Percentiles rank a stretch among this genome's conserved stretches.
These are phyloP conservation scores for Lentinula boryana DNA, from an alignment of 768 basidiomycete species.

Conservation along the genomic window DNA sequence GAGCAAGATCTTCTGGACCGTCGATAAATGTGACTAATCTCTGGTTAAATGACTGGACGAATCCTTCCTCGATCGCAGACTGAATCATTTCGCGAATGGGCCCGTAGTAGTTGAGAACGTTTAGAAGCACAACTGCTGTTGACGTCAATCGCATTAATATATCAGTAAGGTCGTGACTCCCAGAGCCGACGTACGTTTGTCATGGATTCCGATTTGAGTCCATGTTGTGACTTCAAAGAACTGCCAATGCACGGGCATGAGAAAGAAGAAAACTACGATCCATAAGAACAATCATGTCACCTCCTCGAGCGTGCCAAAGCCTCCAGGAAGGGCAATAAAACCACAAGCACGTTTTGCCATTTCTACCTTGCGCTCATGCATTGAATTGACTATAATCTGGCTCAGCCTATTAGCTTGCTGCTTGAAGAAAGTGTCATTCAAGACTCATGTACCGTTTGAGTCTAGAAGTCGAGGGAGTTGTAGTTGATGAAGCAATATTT, in stretches of 20 bases:
- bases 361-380: slow-evolving; percentile 86
- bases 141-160: background rate
- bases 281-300: slow-evolving; percentile 23
- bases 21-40: slow-evolving; percentile 71
- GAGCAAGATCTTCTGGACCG: slow-evolving; percentile 45
- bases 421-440: slow-evolving; percentile 6
- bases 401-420: slow-evolving; percentile 7
- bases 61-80: slow-evolving; percentile 57
- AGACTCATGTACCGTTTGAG: background rate
- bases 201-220: slow-evolving; percentile 63
- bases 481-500: too few relatives aligned
- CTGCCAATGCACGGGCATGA: background rate
- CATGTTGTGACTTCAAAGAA: slow-evolving; percentile 85
- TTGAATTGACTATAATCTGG: slow-evolving; percentile 69
- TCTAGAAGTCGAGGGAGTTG: background rate
- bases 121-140: slow-evolving; percentile 64
- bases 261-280: slow-evolving; percentile 34
- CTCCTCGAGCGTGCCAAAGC: slow-evolving; percentile 95
- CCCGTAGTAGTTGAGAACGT: slow-evolving; percentile 79
- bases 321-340: slow-evolving; percentile 89
- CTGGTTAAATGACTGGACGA: slow-evolving; percentile 61
- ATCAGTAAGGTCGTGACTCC: background rate
- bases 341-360: slow-evolving; percentile 81
- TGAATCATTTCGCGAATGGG: slow-evolving; percentile 74
- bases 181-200: slow-evolving; percentile 1